Conservation (phyloP, 768 basidiomycete genomes). For the Epithele typhae region DNA sequence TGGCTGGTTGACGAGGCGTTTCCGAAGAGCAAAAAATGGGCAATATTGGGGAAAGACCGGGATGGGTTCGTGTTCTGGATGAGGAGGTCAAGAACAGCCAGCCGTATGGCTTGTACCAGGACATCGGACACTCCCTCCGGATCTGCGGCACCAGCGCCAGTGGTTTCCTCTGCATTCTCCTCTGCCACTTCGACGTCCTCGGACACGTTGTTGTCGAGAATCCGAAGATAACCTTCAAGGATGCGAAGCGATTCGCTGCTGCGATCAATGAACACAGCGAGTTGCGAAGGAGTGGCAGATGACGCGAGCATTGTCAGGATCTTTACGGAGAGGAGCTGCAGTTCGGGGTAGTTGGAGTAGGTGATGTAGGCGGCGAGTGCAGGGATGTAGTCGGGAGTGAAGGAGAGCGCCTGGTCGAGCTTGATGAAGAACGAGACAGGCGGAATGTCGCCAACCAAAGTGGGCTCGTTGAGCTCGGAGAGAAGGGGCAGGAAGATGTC, state of each 20-base stretch:
- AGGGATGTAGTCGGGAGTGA: slow-evolving; percentile 67
- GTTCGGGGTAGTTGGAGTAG: slow-evolving; percentile 66
- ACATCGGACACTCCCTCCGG: slow-evolving; percentile 40
- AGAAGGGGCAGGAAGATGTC: slow-evolving; percentile 83
- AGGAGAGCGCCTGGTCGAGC: slow-evolving; percentile 72
- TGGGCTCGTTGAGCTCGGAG: slow-evolving; percentile 54
- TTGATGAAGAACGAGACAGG: slow-evolving; percentile 67
- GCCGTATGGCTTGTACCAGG: slow-evolving; percentile 64
- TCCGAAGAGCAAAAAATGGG: slow-evolving; percentile 85
- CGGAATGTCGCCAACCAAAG: slow-evolving; percentile 50
- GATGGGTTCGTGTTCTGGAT: slow-evolving; percentile 66
- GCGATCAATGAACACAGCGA: slow-evolving; percentile 75
- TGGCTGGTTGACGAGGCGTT: slow-evolving; percentile 51
- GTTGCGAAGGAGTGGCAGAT: slow-evolving; percentile 62
- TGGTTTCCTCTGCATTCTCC: slow-evolving; percentile 52
- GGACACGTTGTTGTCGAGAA: slow-evolving; percentile 57
- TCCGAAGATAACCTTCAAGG: slow-evolving; percentile 67
- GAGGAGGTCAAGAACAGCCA: slow-evolving; percentile 78
- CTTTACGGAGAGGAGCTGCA: slow-evolving; percentile 73
- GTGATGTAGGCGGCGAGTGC: slow-evolving; percentile 79
- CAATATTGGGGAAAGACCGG: slow-evolving; percentile 72
- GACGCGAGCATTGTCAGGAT: slow-evolving; percentile 65
- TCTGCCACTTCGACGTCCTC: slow-evolving; percentile 62
- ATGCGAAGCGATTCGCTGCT: slow-evolving; percentile 86
- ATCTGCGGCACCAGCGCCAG: slow-evolving; percentile 72